Conservation (phyloP, 306 rosid species). For the Astragalus membranaceus region DNA sequence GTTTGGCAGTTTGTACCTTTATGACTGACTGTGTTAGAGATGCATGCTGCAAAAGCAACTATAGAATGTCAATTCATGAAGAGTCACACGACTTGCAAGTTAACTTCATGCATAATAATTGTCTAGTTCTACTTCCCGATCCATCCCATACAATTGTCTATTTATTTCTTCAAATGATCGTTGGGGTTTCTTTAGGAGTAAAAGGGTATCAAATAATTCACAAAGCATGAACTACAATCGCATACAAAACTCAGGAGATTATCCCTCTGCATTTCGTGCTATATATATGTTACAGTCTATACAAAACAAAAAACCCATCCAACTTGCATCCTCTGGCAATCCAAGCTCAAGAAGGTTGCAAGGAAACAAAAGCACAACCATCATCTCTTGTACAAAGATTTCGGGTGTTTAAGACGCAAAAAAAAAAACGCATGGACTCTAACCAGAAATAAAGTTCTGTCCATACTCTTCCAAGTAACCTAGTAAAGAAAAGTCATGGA, state of each 20-base stretch:
- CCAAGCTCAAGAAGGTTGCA: constrained; percentile 37
- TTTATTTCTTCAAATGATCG: neutral
- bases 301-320: constrained; percentile 53
- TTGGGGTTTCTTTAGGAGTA: neutral
- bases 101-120: neutral
- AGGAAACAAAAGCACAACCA: constrained; percentile 45
- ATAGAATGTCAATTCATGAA: neutral
- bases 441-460: constrained; percentile 31
- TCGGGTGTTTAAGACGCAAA: constrained; percentile 30
- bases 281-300: constrained; percentile 55
- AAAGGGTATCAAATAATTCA: constrained; percentile 9
- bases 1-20: no score
- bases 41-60: neutral
- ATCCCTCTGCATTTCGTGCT: constrained; percentile 53
- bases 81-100: neutral
- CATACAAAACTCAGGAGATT: constrained; percentile 50
- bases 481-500: constrained; percentile 34
- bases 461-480: constrained; percentile 9
- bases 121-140: neutral
- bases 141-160: neutral
- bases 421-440: constrained; percentile 30
- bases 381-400: constrained; percentile 48
- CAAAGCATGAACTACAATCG: constrained; percentile 34
- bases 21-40: no score
- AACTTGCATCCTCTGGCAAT: constrained; percentile 46